Base-by-base conservation (phyloP, 2,329 filamentous ascomycete species). In the Aspergillus piperis region DNA sequence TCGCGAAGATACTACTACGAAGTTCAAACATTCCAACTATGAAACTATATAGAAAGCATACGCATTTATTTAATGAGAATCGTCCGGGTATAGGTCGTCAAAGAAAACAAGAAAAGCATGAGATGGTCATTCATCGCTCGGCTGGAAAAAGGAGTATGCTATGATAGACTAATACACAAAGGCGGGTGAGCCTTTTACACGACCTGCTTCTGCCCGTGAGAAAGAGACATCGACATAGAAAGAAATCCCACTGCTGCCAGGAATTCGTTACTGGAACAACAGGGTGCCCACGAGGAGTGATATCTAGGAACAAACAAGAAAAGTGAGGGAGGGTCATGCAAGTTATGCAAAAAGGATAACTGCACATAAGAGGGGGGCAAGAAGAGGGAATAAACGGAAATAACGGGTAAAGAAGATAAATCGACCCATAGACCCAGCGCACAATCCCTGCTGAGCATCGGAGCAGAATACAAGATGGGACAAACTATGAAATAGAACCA, bases 121-220 rank as follows among this genome's bases (percentile, higher is more conserved):
- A 60, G 58, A 56, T 62, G 58, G 56, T 64, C 62, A 68, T 68
- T 69, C 66, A 58, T 69, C 63, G 62, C 64, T 66, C 62, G 47
- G 58, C 53, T 62, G 41, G 41, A 65, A 63, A 66, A 64, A 58
- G 54, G 62, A 64, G 61, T 61, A 66, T 65, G 65, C 67, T 69
- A 66, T 64, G 57, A 60, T 64, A 64, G 61, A 68, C 67, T 69
- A 69, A 69, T 69, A 69, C 66, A 70, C 66, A 68, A 67, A 68
- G 66, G 60, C 61, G 61, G 61, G 61, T 55, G 58, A 62, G 62
- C 64, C 63, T 57, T 44, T 44, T 54, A 64, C 54, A 62, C 59
- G 59, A 60, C 64, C 52, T 68, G 60, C 59, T 61, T 61, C 57
- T 63, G 63, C 66, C 66, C 58, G 63, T 63, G 60, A 65, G 57